Evolutionary conservation across 768 basidiomycete species (phyloP).

Genomic region (Boletus coccyginus): DNA sequence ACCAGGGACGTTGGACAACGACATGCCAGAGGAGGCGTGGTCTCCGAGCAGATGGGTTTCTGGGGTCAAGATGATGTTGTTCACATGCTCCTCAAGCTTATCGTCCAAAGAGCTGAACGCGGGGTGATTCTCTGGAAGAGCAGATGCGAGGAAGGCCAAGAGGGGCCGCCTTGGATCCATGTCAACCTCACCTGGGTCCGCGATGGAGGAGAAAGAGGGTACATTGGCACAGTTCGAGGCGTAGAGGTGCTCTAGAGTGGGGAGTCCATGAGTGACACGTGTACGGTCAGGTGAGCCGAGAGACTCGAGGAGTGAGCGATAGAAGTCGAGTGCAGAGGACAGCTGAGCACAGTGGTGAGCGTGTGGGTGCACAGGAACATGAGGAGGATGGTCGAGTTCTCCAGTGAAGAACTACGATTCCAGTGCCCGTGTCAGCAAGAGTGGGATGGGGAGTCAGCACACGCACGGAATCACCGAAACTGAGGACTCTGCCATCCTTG

Average conservation of each 20-base stretch:
- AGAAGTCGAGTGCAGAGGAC: constrained; percentile 25
- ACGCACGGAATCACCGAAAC: constrained; percentile 83
- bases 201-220: constrained; percentile 5
- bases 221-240: constrained; percentile 56
- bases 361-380: constrained; percentile 42
- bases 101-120: constrained; percentile 43
- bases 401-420: constrained; percentile 69
- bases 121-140: constrained; percentile 49
- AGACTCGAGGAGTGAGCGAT: too few species aligned
- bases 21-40: constrained; percentile 35
- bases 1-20: constrained; percentile 52
- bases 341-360: constrained; percentile 50
- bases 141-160: constrained; percentile 75
- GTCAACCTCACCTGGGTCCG: constrained; percentile 26
- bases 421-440: background rate
- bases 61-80: constrained; percentile 44
- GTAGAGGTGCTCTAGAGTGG: constrained; percentile 42
- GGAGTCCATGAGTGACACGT: constrained; percentile 9
- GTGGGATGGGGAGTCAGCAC: background rate
- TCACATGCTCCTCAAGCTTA: constrained; percentile 50
- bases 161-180: constrained; percentile 52
- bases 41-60: constrained; percentile 46
- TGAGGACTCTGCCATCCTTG: constrained; percentile 78
- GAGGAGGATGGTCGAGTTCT: constrained; percentile 26
- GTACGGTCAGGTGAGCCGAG: constrained; percentile 11